Evolutionary conservation across 345 rosid genomes (phyloP).

Genomic region (Euclidium syriacum): DNA sequence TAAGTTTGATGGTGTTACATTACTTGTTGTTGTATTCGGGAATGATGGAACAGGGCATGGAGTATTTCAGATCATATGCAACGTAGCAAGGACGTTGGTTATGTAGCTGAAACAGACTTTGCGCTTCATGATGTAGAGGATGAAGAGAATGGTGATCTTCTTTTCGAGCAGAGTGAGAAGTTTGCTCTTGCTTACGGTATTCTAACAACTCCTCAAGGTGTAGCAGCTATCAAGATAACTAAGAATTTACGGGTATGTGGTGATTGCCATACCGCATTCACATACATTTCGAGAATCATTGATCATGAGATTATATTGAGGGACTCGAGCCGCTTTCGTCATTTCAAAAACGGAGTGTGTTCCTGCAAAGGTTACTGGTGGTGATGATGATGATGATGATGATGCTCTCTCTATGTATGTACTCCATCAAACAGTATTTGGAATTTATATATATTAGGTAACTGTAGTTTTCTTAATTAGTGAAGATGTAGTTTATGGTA

Average conservation of each 20-base stretch:
- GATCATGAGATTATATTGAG: constrained; percentile 57
- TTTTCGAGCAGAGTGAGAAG: constrained; percentile 63
- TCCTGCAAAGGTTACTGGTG: constrained; percentile 70
- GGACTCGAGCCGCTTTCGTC: constrained; percentile 73
- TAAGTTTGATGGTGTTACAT: constrained; percentile 45
- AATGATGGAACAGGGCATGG: constrained; percentile 54
- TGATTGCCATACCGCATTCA: constrained; percentile 62
- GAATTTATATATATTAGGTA: no score
- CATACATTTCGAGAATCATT: constrained; percentile 48
- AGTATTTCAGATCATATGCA: constrained; percentile 45
- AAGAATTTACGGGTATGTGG: no score
- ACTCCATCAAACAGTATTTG: neutral
- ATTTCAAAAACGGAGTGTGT: no score
- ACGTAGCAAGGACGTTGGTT: constrained; percentile 52
- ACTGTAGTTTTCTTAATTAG: no score
- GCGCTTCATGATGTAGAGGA: constrained; percentile 73
- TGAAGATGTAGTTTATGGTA: no score
- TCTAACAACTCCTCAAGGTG: constrained; percentile 41
- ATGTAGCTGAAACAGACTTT: constrained; percentile 58
- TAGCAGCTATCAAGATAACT: constrained; percentile 50
- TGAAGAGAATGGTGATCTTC: constrained; percentile 63
- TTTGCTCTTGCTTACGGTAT: constrained; percentile 63
- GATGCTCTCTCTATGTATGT: neutral
- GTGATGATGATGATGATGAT: no score
- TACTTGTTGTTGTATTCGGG: constrained; percentile 61